Percentiles rank a stretch among this genome's conserved stretches.
Conservation (phyloP, 169 alveolate genomes). For the Amoebophrya sp. region DNA sequence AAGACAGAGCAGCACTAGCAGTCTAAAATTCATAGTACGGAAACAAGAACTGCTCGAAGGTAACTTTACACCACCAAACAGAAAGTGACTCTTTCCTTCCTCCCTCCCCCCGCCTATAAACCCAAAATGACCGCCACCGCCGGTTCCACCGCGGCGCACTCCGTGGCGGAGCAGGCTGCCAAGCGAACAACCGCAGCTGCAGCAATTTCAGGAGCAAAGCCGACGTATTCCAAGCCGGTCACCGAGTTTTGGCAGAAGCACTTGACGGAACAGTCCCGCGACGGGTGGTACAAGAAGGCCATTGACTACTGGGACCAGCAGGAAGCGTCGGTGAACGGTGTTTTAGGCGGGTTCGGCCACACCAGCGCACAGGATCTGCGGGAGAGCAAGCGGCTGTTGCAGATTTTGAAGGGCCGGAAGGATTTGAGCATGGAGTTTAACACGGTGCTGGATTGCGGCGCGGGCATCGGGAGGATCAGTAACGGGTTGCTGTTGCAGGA, state of each 20-base stretch:
- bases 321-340: not conserved
- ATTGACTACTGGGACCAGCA: not conserved
- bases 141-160: no score
- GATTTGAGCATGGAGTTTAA: not conserved
- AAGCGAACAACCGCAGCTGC: not conserved
- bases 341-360: not conserved
- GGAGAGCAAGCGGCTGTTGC: not conserved
- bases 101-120: no score
- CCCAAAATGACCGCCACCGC: no score
- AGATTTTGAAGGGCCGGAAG: not conserved
- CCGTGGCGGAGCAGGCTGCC: no score
- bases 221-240: not conserved
- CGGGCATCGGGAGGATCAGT: slow-evolving; percentile 70
- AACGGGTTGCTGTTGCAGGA: slow-evolving; percentile 52
- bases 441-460: slow-evolving; percentile 62
- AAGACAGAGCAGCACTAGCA: no score
- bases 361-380: not conserved
- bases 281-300: not conserved
- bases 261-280: not conserved
- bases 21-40: no score
- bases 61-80: no score
- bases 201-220: not conserved
- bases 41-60: no score
- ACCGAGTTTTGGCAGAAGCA: not conserved
- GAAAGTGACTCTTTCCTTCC: no score